Conservation (phyloP, 164 flowering plant species). For the Vitis labrusca region DNA sequence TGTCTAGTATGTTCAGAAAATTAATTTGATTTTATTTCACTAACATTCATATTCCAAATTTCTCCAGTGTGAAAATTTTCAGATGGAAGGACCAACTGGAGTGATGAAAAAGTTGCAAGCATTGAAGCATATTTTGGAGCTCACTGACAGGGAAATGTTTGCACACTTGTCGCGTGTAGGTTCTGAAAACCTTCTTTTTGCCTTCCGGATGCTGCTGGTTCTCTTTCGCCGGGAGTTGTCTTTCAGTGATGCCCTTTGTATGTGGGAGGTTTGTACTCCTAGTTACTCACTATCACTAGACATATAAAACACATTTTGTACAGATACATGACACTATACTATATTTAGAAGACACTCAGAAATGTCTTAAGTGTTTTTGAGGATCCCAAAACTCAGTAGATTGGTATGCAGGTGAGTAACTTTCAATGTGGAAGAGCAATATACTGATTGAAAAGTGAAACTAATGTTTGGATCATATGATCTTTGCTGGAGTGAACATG, state of each 20-base stretch:
- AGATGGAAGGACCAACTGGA: constrained; percentile 87
- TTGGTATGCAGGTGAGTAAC: not conserved
- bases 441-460: not conserved
- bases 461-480: too few species aligned
- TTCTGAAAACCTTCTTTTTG: constrained; percentile 94
- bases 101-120: constrained; percentile 84
- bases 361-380: not conserved
- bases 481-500: too few species aligned
- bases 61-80: constrained; percentile 82
- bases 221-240: constrained; percentile 90
- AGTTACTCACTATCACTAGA: not conserved
- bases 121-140: constrained; percentile 70
- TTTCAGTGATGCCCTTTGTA: constrained; percentile 75
- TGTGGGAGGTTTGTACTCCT: constrained; percentile 88
- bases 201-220: constrained; percentile 85
- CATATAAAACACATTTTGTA: not conserved
- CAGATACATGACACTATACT: not conserved
- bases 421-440: not conserved
- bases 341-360: not conserved
- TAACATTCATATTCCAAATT: constrained; percentile 10
- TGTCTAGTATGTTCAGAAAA: not conserved
- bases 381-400: not conserved
- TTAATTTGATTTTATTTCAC: constrained; percentile 6
- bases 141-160: constrained; percentile 72
- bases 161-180: constrained; percentile 69